Percentiles rank a stretch among this genome's conserved stretches.
Evolutionary conservation across 148 eudicot genomes (phyloP).

Genomic region (Drosera capensis): DNA sequence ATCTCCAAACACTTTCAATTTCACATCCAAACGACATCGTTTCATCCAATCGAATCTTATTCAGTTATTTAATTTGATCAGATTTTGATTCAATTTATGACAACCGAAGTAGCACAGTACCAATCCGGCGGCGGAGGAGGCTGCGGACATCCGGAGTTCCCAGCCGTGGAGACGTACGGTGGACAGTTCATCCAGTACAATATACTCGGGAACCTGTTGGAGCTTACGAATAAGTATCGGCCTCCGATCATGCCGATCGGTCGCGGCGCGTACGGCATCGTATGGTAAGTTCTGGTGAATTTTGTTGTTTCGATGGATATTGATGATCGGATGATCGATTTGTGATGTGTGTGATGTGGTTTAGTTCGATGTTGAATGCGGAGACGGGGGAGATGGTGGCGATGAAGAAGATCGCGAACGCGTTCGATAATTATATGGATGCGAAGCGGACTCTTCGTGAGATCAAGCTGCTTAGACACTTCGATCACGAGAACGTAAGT

Average conservation of each 20-base stretch:
- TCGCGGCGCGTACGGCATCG: constrained; percentile 95
- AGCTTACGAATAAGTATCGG: constrained; percentile 65
- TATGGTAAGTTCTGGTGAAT: constrained; percentile 36
- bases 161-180: constrained; percentile 42
- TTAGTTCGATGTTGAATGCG: constrained; percentile 66
- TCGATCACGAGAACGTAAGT: constrained; percentile 81
- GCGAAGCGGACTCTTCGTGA: constrained; percentile 92
- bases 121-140: not conserved
- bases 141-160: constrained; percentile 31
- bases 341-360: constrained; percentile 1
- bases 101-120: not conserved
- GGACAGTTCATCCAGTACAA: constrained; percentile 66
- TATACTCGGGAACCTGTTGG: constrained; percentile 54
- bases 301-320: constrained; percentile 1
- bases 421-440: constrained; percentile 88
- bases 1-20: no score
- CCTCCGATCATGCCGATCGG: constrained; percentile 92
- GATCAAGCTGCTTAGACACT: constrained; percentile 85
- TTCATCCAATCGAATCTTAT: no score
- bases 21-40: no score
- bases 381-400: constrained; percentile 91
- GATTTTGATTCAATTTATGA: no score
- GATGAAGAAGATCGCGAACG: constrained; percentile 87
- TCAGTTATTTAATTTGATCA: no score
- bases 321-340: not conserved